Conservation (phyloP, 225 moss, liverwort and hornwort genomes). For the Ulota crispa region DNA sequence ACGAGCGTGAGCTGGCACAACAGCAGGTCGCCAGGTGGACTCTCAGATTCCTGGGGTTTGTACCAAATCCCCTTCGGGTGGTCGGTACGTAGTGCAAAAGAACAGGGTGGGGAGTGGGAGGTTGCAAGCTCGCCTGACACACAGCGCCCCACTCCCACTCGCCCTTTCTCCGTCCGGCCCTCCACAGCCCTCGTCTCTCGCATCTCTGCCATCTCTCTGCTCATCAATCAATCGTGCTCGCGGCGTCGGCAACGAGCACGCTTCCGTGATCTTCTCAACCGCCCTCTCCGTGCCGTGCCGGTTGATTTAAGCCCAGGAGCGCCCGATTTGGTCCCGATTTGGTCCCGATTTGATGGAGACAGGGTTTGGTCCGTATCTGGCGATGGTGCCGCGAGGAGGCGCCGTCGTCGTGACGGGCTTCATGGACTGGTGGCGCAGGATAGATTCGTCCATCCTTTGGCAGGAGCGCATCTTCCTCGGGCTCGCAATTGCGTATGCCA, state of each 20-base stretch:
- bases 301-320: conserved; percentile 14
- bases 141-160: background rate
- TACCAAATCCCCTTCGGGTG: background rate
- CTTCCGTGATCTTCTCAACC: no score
- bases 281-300: background rate
- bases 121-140: conserved; percentile 18
- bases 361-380: conserved; percentile 43
- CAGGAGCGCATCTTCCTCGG: conserved; percentile 94
- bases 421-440: conserved; percentile 85
- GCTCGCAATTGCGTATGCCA: conserved; percentile 77
- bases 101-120: background rate
- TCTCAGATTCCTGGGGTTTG: background rate
- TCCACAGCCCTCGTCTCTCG: background rate
- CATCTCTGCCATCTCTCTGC: background rate
- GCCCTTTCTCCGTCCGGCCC: background rate
- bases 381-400: conserved; percentile 23
- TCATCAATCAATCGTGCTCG: background rate
- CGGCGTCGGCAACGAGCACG: background rate
- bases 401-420: conserved; percentile 57
- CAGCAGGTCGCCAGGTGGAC: conserved; percentile 8
- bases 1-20: conserved; percentile 28
- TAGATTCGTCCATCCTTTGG: conserved; percentile 69
- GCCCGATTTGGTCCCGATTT: conserved; percentile 37
- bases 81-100: background rate
- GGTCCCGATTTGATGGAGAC: conserved; percentile 44